Base-by-base conservation (phyloP, 1,284 basidiomycete species). In the Meripilus lineatus region DNA sequence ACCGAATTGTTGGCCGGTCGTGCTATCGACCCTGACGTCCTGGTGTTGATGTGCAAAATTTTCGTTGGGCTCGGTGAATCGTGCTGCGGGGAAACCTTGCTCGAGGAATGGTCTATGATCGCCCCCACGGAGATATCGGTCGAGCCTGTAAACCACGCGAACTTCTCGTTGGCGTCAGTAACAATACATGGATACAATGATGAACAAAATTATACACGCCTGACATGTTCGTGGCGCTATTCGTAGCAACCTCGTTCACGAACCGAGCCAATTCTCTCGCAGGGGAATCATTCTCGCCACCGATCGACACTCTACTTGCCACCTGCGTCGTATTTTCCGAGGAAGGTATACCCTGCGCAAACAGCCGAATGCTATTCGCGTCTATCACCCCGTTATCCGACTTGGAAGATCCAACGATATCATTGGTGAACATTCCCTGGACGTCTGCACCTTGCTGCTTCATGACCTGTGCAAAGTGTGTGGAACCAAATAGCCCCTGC, bases 1-100 rank as follows among this genome's bases (percentile, higher is more conserved):
- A 18, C 75, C 75, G 51, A 74, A 77, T 55, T 77, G 75, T 18
- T 68, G 53, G 4, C 73, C 74, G 30, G 72, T 66, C 21, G 32
- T 35, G 13, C 50, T 28, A 47, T 65, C 67, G 32, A 77, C 67
- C 22, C 75, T 70, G 35, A 74, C 66, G 54, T 78, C 66, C 57
- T 78, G 75, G 53, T 77, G 74, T 55, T 78, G 75, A 52, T 77
- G 75, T 28, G 70, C 71, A 52, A 74, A 77, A 53, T 77, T 68
- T 57, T 78, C 74, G 56, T 72, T 62, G 10, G 74, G 74, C 50
- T 77, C 75, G 0, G 73, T 75, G 63, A 77, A 77, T 20, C 75
- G 71, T 21, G 74, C 70, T 0, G 74, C 75, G 8, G 75, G 63
- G 59, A 70, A 75, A 2, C 75, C 74, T 46, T 61, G 62, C 17